Evolutionary conservation across 106 monocot species (phyloP).

Genomic region (Dioscorea zingiberensis): DNA sequence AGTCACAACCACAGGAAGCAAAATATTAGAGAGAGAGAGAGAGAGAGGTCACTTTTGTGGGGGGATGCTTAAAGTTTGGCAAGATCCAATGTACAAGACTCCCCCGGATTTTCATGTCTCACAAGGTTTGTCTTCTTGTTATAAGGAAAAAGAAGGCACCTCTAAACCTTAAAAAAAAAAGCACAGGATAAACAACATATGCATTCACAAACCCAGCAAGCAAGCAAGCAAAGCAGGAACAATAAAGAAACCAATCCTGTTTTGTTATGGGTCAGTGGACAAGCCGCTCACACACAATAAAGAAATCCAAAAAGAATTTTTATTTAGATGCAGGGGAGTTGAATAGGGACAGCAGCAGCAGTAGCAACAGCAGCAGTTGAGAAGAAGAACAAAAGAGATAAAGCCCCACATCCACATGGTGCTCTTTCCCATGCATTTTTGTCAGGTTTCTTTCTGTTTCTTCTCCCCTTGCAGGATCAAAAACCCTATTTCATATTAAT

Average conservation of each 20-base stretch:
- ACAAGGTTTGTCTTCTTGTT: constrained; percentile 4
- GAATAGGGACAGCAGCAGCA: neutral
- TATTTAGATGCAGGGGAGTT: no score
- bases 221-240: neutral
- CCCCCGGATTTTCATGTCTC: constrained; percentile 28
- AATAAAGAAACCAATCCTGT: neutral
- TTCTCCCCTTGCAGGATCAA: neutral
- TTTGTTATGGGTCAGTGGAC: no score
- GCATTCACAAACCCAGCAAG: neutral
- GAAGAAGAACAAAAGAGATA: neutral
- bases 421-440: constrained; percentile 1
- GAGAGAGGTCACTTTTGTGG: neutral
- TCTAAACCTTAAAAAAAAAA: neutral
- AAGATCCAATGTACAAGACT: constrained; percentile 32
- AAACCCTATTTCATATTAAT: neutral
- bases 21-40: neutral
- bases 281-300: neutral
- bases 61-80: constrained; percentile 12
- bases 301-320: neutral
- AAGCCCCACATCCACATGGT: constrained; percentile 1
- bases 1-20: no score
- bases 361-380: neutral
- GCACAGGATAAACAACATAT: neutral
- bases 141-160: neutral
- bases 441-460: constrained; percentile 16